These are phyloP conservation scores for Vickermania ingenoplastis DNA, from an alignment of 208 protist species.

Conservation along the genomic window DNA sequence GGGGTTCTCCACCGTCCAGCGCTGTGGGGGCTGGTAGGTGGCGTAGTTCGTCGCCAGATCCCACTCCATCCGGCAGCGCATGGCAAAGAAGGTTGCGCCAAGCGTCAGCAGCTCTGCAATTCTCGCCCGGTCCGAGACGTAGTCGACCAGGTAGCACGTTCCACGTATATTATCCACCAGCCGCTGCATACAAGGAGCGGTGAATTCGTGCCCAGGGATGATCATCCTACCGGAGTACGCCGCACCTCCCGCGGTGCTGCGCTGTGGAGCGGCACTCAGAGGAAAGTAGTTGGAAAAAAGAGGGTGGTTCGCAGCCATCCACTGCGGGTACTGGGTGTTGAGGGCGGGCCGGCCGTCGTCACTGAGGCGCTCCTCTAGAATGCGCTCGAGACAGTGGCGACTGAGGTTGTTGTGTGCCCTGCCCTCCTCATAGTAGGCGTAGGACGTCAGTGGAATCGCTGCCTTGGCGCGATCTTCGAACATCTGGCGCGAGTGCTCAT, in stretches of 20 bases:
- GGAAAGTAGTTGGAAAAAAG: conserved; percentile 53
- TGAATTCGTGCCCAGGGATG: too few relatives aligned
- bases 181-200: too few relatives aligned
- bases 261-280: too few relatives aligned
- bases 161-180: too few relatives aligned
- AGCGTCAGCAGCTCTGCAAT: background rate
- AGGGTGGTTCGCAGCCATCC: conserved; percentile 33
- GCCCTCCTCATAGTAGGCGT: conserved; percentile 49
- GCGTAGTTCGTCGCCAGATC: too few relatives aligned
- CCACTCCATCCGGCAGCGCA: background rate
- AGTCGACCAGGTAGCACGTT: background rate
- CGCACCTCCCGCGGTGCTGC: too few relatives aligned
- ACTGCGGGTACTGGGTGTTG: conserved; percentile 8
- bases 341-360: conserved; percentile 14
- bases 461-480: conserved; percentile 35
- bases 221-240: too few relatives aligned
- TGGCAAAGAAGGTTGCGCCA: background rate
- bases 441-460: conserved; percentile 30
- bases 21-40: too few relatives aligned
- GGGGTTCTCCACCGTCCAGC: too few relatives aligned
- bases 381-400: conserved; percentile 22
- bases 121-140: background rate
- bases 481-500: conserved; percentile 52
- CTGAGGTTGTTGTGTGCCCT: conserved; percentile 76
- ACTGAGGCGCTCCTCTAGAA: conserved; percentile 40